phyloP scores from a whole-genome alignment of 768 basidiomycete species.

The Psilocybe subaeruginosa region DNA sequence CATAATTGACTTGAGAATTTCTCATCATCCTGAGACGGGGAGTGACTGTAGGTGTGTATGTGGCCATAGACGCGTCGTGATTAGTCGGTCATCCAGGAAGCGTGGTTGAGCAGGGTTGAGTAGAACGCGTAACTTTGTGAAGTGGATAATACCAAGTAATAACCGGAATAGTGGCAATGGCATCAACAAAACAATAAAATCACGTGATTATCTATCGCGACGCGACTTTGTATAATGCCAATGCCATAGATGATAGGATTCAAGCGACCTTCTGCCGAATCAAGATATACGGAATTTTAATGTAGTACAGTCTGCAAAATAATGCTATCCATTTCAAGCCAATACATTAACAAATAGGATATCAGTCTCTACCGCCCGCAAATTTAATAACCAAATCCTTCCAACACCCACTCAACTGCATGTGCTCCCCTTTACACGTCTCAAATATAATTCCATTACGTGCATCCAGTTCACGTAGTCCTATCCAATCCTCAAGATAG shows the following conservation, averaged over 20 bases:
- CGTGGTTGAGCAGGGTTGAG: neutral
- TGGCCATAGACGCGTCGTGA: constrained; percentile 10
- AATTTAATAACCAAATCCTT: constrained; percentile 43
- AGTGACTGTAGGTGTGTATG: constrained; percentile 16
- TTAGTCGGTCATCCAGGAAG: neutral
- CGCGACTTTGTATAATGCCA: neutral
- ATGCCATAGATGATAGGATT: too few species aligned
- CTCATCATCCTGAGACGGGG: constrained; percentile 41
- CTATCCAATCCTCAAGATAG: constrained; percentile 83
- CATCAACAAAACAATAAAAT: constrained; percentile 9
- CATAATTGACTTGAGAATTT: constrained; percentile 28
- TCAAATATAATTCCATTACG: constrained; percentile 58
- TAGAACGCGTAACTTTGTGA: neutral
- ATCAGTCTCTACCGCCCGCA: constrained; percentile 11
- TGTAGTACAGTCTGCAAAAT: too few species aligned
- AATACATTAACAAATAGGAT: neutral
- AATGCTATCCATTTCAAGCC: too few species aligned
- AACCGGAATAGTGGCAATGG: neutral
- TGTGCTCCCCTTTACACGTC: constrained; percentile 75
- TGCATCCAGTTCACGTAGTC: constrained; percentile 71
- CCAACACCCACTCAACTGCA: constrained; percentile 73
- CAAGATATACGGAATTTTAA: too few species aligned
- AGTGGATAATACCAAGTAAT: too few species aligned
- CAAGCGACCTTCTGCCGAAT: too few species aligned
- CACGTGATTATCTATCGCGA: neutral